These are phyloP conservation scores for Crepidotus variabilis DNA, from an alignment of 768 basidiomycete species.

Conservation along the genomic window DNA sequence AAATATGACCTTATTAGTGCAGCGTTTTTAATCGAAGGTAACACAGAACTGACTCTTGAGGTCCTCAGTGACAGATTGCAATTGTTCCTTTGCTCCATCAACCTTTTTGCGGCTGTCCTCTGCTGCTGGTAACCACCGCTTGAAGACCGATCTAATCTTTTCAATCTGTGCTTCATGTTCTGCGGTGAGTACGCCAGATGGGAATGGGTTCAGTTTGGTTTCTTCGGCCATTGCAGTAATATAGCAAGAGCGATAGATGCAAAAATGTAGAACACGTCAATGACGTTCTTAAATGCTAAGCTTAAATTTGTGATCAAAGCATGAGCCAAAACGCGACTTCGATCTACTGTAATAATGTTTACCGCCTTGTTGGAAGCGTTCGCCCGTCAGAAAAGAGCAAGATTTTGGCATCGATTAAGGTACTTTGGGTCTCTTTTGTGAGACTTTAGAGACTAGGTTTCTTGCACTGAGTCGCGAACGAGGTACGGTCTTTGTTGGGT, in stretches of 20 bases:
- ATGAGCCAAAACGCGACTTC: no score
- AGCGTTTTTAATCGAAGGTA: neutral
- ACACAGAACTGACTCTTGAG: constrained; percentile 10
- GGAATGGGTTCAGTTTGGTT: constrained; percentile 11
- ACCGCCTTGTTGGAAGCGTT: no score
- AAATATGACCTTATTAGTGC: neutral
- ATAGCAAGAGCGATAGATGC: neutral
- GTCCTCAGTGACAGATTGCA: constrained; percentile 12
- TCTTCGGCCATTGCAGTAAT: neutral
- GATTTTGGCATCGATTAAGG: no score
- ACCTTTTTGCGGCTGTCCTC: constrained; percentile 12
- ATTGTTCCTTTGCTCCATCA: constrained; percentile 7
- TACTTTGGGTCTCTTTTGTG: no score
- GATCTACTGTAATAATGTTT: no score
- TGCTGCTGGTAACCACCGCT: constrained; percentile 12
- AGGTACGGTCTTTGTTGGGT: no score
- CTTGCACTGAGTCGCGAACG: no score
- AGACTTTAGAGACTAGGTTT: no score
- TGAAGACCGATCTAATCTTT: constrained; percentile 15
- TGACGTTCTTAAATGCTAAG: no score
- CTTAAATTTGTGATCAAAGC: no score
- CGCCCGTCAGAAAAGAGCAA: no score
- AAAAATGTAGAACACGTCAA: no score
- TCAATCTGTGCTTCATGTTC: constrained; percentile 14
- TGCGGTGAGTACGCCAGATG: constrained; percentile 12